These are phyloP conservation scores for Obba rivulosa DNA, from an alignment of 768 basidiomycete species.

Conservation along the genomic window DNA sequence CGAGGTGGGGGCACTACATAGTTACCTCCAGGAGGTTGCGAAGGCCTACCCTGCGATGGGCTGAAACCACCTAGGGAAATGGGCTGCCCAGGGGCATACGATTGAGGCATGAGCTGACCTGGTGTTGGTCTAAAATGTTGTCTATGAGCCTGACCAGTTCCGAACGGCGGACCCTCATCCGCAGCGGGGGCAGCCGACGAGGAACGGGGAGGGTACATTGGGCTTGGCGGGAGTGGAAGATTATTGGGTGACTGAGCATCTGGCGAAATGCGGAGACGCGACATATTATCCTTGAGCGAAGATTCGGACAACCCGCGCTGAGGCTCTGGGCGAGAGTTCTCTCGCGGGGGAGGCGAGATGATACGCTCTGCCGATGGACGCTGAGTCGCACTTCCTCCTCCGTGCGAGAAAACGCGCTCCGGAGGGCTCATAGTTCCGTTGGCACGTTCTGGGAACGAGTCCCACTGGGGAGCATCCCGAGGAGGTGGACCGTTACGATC, in stretches of 20 bases:
- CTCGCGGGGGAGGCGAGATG: neutral
- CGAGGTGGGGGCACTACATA: slow-evolving; percentile 6
- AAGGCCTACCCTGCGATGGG: slow-evolving; percentile 13
- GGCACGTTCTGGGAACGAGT: slow-evolving; percentile 4
- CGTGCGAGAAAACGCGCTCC: neutral
- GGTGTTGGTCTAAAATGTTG: slow-evolving; percentile 25
- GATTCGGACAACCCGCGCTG: too few species aligned
- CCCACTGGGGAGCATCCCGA: neutral
- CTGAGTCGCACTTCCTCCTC: slow-evolving; percentile 4
- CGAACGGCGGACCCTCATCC: slow-evolving; percentile 25
- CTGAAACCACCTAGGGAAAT: slow-evolving; percentile 8
- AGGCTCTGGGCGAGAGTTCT: too few species aligned
- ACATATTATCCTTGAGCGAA: neutral
- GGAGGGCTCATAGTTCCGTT: slow-evolving; percentile 19
- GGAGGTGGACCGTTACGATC: slow-evolving; percentile 8
- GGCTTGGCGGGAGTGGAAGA: neutral
- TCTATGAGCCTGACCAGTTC: slow-evolving; percentile 18
- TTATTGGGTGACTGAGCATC: slow-evolving; percentile 2
- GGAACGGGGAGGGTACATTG: slow-evolving; percentile 2
- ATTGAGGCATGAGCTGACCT: slow-evolving; percentile 14
- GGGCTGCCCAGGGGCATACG: slow-evolving; percentile 16
- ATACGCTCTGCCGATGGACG: neutral
- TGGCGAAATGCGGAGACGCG: neutral
- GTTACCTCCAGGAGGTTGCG: slow-evolving; percentile 4
- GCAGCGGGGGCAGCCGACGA: slow-evolving; percentile 3